A percentile compares a stretch with the other conserved stretches of the same genome.
Conservation (phyloP, 169 alveolate genomes). For the Plasmodium blacklocki region DNA sequence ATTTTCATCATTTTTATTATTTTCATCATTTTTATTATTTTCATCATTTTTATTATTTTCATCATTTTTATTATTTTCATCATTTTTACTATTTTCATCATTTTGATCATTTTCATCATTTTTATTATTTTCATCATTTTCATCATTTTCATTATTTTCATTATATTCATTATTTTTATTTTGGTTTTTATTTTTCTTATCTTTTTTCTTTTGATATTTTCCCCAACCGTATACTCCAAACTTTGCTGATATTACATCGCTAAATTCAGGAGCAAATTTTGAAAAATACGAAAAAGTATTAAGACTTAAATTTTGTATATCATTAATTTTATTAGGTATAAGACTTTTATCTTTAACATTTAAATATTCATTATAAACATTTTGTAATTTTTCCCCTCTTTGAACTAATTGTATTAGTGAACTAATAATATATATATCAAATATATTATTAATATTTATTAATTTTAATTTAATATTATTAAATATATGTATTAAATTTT, state of each 20-base stretch:
- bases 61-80: neutral
- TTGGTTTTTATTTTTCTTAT: constrained; percentile 7
- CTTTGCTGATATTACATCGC: constrained; percentile 65
- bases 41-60: neutral
- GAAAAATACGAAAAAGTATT: constrained; percentile 15
- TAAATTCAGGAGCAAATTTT: constrained; percentile 50
- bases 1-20: too few species aligned
- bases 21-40: neutral
- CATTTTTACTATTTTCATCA: too few species aligned
- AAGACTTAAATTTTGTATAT: neutral
- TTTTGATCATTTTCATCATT: too few species aligned
- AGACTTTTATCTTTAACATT: neutral
- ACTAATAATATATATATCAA: constrained; percentile 64
- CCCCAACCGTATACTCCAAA: constrained; percentile 63
- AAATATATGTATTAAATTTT: constrained; percentile 57
- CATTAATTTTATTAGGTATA: neutral
- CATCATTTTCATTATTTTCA: neutral
- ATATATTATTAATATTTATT: constrained; percentile 33
- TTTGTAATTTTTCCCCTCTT: constrained; percentile 75
- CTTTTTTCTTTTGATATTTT: constrained; percentile 50
- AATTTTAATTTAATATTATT: constrained; percentile 22
- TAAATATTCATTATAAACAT: constrained; percentile 28
- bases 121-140: too few species aligned
- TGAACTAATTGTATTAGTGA: constrained; percentile 70
- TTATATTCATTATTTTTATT: neutral